Conservation (phyloP, 192 early-diverging fungal genomes). For the Haplosporangium gracile region DNA sequence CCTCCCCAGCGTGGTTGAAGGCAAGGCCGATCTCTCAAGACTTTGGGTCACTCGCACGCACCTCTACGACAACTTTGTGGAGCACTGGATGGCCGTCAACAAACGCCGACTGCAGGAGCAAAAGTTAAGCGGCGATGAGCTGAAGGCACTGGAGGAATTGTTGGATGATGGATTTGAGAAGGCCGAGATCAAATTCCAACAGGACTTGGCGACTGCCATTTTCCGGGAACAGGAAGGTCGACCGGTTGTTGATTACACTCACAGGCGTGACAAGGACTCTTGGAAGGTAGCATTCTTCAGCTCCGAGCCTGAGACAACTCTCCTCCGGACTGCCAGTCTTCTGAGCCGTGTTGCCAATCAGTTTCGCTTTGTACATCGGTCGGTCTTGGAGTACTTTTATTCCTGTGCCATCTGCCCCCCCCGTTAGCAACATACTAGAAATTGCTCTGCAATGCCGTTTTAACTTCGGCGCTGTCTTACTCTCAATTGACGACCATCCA, state of each 20-base stretch:
- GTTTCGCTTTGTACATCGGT: neutral
- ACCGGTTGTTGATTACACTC: neutral
- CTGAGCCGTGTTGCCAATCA: neutral
- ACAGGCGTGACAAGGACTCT: neutral
- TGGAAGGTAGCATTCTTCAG: slow-evolving; percentile 1
- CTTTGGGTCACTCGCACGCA: neutral
- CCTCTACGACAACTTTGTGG: neutral
- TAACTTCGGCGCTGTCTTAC: too few species aligned
- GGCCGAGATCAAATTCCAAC: neutral
- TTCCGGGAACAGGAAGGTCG: neutral
- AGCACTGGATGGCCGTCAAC: neutral
- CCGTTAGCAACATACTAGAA: too few species aligned
- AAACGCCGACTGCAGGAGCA: neutral
- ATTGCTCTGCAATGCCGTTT: too few species aligned
- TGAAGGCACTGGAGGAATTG: too few species aligned
- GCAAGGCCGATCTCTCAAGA: neutral
- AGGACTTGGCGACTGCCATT: neutral
- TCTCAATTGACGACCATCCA: too few species aligned
- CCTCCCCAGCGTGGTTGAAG: neutral
- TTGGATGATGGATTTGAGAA: neutral
- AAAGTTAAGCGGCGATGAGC: neutral
- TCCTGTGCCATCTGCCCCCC: neutral
- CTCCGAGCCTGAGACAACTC: neutral
- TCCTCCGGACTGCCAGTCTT: neutral
- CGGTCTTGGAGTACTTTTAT: slow-evolving; percentile 10